A percentile compares a stretch with the other conserved stretches of the same genome.
Evolutionary conservation across 305 asterid species (phyloP).

Genomic region (Fraxinus latifolia): DNA sequence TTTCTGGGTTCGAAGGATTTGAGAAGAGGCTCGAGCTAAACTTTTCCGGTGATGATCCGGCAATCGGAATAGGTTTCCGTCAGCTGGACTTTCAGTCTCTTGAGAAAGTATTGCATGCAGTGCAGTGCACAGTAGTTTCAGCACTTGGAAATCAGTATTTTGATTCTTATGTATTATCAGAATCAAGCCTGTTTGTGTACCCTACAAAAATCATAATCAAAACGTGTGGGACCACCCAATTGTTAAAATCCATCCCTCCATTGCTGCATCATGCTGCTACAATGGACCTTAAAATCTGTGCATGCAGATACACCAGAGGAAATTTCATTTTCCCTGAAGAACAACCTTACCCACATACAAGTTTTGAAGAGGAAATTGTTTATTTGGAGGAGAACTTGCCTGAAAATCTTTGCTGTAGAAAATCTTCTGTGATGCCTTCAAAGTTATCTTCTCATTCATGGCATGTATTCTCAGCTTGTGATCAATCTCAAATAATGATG

Average conservation of each 20-base stretch:
- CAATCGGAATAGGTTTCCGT: constrained; percentile 48
- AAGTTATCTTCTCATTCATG: constrained; percentile 56
- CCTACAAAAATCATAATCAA: constrained; percentile 82
- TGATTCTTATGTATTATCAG: constrained; percentile 85
- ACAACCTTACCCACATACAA: constrained; percentile 78
- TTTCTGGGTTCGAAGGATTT: constrained; percentile 52
- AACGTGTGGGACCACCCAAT: constrained; percentile 93
- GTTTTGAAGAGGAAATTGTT: constrained; percentile 62
- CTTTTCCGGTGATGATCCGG: constrained; percentile 47
- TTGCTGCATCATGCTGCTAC: constrained; percentile 45
- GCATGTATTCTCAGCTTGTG: constrained; percentile 81
- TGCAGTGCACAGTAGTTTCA: constrained; percentile 92
- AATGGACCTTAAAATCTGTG: constrained; percentile 55
- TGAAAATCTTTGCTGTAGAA: constrained; percentile 38
- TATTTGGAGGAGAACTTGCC: constrained; percentile 62
- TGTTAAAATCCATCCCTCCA: constrained; percentile 70
- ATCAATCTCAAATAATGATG: constrained; percentile 26
- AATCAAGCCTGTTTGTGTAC: constrained; percentile 86
- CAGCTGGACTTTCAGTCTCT: constrained; percentile 49
- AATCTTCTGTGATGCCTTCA: constrained; percentile 62
- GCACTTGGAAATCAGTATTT: constrained; percentile 74
- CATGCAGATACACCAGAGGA: constrained; percentile 92
- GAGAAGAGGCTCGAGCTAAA: constrained; percentile 48
- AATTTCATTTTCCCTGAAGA: constrained; percentile 84
- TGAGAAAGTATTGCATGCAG: constrained; percentile 70